Evolutionary conservation across 2,329 filamentous ascomycete species (phyloP), one percentile per base, ranked within the genome.

Genomic region (Falciphora oryzae): DNA sequence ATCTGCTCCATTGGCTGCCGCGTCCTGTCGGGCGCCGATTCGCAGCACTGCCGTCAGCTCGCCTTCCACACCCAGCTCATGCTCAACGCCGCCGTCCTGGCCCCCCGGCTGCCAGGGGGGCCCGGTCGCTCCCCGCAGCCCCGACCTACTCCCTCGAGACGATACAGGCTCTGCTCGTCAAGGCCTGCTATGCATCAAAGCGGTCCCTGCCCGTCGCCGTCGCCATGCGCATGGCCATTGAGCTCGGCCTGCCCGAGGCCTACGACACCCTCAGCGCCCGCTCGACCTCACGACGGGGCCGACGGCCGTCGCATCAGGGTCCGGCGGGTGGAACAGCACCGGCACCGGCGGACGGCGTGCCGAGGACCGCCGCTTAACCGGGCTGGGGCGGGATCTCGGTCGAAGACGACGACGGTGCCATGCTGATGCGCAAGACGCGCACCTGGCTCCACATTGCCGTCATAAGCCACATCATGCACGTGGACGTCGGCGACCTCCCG

Each of bases 391-490:
- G n/a, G n/a, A n/a, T n/a, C 44, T 22, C 44, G 22, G 44, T 11
- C 44, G 44, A 50, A 11, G 44, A 50, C 11, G 44, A 50, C 11
- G 44, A 50, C 44, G 44, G 22, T 22, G 44, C 44, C 44, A 50
- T 22, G 44, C 68, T 82, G 64, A 77, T 80, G 73, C 73, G 77
- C 27, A 76, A 76, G 61, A 73, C 77, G 0, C 74, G 83, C 56
- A 77, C 81, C 0, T 85, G 82, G 82, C 80, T 84, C 69, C 80
- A 80, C 3, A 74, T 84, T 4, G 77, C 83, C 65, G 79, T 84
- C 27, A 71, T 85, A 13, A 81, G 84, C 29, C 78, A 84, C 66
- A 84, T 81, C 68, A 74, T 80, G 22, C 75, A 76, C 4, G 74
- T 80, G 11, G 78, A 80, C 66, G 78, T 76, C 1, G 68, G 71